These are phyloP conservation scores for Dictyophora rubrovolvata DNA, from an alignment of 768 basidiomycete genomes.

Conservation along the genomic window DNA sequence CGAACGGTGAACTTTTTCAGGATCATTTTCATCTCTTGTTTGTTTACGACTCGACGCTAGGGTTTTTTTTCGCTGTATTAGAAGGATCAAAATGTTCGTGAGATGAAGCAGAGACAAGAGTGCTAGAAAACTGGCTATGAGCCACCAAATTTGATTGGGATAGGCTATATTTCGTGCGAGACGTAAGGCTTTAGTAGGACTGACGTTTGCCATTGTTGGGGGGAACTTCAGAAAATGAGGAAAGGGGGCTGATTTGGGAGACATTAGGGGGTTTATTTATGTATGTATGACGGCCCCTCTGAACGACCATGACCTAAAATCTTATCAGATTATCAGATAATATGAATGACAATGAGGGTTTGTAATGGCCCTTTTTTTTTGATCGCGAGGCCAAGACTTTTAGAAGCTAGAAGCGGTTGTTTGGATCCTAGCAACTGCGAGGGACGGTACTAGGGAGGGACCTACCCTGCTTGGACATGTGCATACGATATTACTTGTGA, in stretches of 20 bases:
- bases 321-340: background rate
- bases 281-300: background rate
- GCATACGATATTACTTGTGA: too few species aligned
- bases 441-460: too few species aligned
- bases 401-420: too few species aligned
- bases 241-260: background rate
- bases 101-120: conserved; percentile 28
- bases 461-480: too few species aligned
- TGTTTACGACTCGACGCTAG: background rate
- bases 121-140: conserved; percentile 32
- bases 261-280: background rate
- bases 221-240: background rate
- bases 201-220: background rate
- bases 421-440: too few species aligned
- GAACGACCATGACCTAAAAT: background rate
- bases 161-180: conserved; percentile 18
- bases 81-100: background rate
- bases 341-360: too few species aligned
- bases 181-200: background rate
- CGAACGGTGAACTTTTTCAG: background rate
- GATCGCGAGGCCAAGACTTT: too few species aligned
- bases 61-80: background rate
- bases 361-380: too few species aligned
- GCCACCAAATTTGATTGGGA: conserved; percentile 33
- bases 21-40: background rate